Evolutionary conservation across 371 early-diverging fungal genomes (phyloP), one percentile per base, ranked within the genome.

Genomic region (Mucor mucedo): DNA sequence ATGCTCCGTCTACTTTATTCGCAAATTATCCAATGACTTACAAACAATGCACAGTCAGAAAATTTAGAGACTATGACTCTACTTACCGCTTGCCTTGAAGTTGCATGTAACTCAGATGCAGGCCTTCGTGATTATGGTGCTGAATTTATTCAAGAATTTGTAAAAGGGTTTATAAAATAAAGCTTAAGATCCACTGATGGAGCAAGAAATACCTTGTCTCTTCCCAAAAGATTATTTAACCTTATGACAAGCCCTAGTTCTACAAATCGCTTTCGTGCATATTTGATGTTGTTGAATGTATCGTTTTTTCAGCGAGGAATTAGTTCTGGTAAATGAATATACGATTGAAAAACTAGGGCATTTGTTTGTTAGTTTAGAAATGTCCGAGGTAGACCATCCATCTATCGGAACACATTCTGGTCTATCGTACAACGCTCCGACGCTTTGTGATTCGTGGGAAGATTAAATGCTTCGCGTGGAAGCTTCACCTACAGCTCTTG

Each of bases 1-100:
- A 77, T 94, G 61, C 91, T 86, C 60, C 75, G 83, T 0, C 71
- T 87, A 7, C 68, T 93, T 41, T 73, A 84, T 1, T 59, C 82
- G 0, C 93, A 92, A 66, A 61, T 91, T 13, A 90, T 92, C 10
- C 93, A 91, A 60, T 94, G 92, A 92, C 69, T 93, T 42, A 91
- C 94, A 6, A 88, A 87, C 40, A 89, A 86, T 73, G 81, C 86
- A 1, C 84, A 85, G 45, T 85, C 85, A 53, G 92, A 93, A 65
- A 90, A 89, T 41, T 86, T 88, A 30, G 94, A 93, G 68, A 89
- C 92, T 1, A 82, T 90, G 54, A 81, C 84, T 0, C 66, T 94
- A n/a, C 58, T 93, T 42, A 80, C 86, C 21, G 70, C 87, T 6
- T 89, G 91, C 58, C 71, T 93, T 44, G 89, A 91, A 55, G 91